Conservation (phyloP, 2,329 filamentous ascomycete species). For the Fusarium sp. region DNA sequence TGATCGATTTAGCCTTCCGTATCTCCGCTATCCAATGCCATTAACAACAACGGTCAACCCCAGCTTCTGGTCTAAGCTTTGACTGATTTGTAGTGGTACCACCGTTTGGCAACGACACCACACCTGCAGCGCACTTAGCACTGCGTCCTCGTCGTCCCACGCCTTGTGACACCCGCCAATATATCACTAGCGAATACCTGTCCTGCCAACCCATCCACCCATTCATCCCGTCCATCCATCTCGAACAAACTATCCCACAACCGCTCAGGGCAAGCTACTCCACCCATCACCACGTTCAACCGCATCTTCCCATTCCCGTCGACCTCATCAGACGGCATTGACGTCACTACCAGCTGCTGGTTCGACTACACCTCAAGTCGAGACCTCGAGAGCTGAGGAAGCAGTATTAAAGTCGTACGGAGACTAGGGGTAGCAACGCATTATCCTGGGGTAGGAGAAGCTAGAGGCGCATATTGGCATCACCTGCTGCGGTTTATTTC, state of each 20-base stretch:
- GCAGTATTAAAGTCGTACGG: constrained; percentile 20
- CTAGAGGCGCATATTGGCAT: constrained; percentile 28
- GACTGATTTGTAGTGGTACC: constrained; percentile 33
- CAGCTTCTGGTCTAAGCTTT: constrained; percentile 2
- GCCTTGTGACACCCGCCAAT: constrained; percentile 25
- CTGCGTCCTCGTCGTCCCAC: constrained; percentile 17
- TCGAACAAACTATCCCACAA: constrained; percentile 11
- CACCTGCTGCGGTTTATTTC: constrained; percentile 33
- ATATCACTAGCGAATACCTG: constrained; percentile 19
- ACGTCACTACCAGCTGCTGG: constrained; percentile 37
- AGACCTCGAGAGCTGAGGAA: constrained; percentile 17
- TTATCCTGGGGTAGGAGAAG: constrained; percentile 21
- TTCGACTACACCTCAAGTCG: constrained; percentile 17
- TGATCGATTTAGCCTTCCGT: too few species aligned
- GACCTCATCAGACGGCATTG: constrained; percentile 44
- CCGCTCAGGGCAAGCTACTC: constrained; percentile 6
- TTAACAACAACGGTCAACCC: background rate
- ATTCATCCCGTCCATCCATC: constrained; percentile 25
- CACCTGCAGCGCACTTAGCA: constrained; percentile 26
- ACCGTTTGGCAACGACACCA: constrained; percentile 38
- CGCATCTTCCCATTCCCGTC: constrained; percentile 23
- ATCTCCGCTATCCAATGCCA: background rate
- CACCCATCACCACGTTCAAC: constrained; percentile 23
- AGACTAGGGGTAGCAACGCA: constrained; percentile 20
- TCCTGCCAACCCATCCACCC: constrained; percentile 17